These are phyloP conservation scores for Fusarium annulatum DNA, from an alignment of 2,329 filamentous ascomycete genomes.

Conservation along the genomic window DNA sequence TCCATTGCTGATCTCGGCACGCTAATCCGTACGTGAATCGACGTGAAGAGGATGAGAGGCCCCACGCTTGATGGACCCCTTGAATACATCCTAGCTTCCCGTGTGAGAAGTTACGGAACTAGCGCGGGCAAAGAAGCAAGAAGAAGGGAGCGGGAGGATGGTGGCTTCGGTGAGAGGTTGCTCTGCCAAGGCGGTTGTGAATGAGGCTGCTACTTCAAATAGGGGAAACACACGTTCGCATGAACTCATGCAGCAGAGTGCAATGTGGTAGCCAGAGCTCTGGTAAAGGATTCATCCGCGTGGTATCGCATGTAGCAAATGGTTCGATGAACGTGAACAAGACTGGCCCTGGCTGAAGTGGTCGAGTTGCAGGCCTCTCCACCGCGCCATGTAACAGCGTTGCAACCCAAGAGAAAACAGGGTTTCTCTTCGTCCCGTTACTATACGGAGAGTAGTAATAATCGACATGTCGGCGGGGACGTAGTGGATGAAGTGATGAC, in stretches of 20 bases:
- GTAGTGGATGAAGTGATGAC: background rate
- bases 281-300: background rate
- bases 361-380: constrained; percentile 20
- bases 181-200: background rate
- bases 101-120: background rate
- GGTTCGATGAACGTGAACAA: background rate
- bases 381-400: constrained; percentile 4
- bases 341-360: background rate
- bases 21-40: constrained; percentile 15
- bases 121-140: background rate
- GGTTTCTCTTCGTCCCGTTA: background rate
- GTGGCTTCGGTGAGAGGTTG: constrained; percentile 2
- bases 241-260: background rate
- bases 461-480: constrained; percentile 28
- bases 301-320: background rate
- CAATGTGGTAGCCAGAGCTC: constrained; percentile 1
- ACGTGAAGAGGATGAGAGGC: constrained; percentile 4
- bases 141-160: background rate
- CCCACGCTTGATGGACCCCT: constrained; percentile 26
- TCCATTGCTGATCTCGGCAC: constrained; percentile 32
- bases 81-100: constrained; percentile 11
- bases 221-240: background rate
- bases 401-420: constrained; percentile 7
- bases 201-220: background rate
- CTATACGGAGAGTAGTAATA: constrained; percentile 23